A percentile compares a stretch with the other conserved stretches of the same genome.
Conservation (phyloP, 495 filamentous ascomycete species). For the Hyphodiscus hymeniophilus region DNA sequence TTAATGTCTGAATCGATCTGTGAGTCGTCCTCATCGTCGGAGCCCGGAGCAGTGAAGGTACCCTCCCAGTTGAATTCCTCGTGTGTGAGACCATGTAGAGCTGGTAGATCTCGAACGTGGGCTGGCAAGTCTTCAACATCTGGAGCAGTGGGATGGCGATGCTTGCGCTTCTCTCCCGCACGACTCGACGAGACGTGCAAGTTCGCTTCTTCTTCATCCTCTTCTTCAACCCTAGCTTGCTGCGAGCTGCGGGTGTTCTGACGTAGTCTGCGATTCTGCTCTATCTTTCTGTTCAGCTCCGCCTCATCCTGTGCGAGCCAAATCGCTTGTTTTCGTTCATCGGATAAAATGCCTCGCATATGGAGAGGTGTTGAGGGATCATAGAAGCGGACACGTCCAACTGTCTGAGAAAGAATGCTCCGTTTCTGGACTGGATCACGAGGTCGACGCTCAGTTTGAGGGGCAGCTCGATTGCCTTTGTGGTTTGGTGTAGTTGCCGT, state of each 20-base stretch:
- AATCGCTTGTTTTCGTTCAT: neutral
- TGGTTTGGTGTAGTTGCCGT: neutral
- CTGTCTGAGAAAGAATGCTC: neutral
- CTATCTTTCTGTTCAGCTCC: neutral
- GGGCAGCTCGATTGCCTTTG: neutral
- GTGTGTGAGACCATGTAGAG: neutral
- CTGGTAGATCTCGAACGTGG: neutral
- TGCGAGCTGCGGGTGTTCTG: neutral
- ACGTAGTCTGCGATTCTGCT: neutral
- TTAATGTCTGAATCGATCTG: too few relatives aligned
- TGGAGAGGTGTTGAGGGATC: neutral
- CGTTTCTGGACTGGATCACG: neutral
- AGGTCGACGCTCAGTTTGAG: neutral
- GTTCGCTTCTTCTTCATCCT: neutral
- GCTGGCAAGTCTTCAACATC: neutral
- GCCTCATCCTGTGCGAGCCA: neutral
- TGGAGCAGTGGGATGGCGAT: neutral
- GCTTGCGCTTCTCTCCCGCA: conserved; percentile 7
- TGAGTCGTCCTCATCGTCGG: too few relatives aligned
- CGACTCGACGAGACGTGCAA: neutral
- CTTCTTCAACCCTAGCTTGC: neutral
- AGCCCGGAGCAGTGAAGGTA: too few relatives aligned
- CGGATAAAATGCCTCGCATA: neutral
- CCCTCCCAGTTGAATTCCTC: too few relatives aligned
- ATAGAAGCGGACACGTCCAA: neutral